Evolutionary conservation across 208 protist species (phyloP).

Genomic region (Leptomonas seymouri): DNA sequence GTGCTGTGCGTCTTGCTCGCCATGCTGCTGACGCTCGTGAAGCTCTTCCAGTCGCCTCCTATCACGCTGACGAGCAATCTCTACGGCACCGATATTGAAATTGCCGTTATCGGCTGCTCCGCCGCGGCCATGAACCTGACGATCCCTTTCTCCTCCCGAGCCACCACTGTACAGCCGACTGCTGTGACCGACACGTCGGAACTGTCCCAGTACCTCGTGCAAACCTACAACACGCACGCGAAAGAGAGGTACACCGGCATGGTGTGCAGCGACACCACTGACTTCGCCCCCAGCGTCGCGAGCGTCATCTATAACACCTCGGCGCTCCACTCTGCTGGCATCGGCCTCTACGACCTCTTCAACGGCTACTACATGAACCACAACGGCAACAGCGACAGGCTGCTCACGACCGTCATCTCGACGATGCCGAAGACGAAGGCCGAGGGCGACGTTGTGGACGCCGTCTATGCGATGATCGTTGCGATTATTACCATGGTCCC

Average conservation of each 20-base stretch:
- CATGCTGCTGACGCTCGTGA: constrained; percentile 67
- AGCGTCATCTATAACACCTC: constrained; percentile 65
- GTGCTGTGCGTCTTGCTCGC: constrained; percentile 69
- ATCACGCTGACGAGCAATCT: constrained; percentile 45
- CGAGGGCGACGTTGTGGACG: constrained; percentile 32
- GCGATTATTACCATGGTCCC: constrained; percentile 71
- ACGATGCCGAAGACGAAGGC: constrained; percentile 49
- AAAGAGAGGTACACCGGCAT: constrained; percentile 50
- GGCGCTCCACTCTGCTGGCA: constrained; percentile 40
- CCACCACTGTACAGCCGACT: constrained; percentile 12
- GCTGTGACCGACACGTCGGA: constrained; percentile 12
- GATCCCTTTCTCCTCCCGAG: constrained; percentile 30
- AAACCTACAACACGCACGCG: constrained; percentile 46
- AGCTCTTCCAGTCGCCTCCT: constrained; percentile 33
- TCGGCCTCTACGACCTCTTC: constrained; percentile 45
- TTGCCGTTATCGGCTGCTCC: constrained; percentile 40
- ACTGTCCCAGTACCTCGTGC: constrained; percentile 42
- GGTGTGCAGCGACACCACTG: constrained; percentile 35
- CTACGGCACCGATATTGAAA: constrained; percentile 41
- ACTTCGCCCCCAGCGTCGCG: neutral
- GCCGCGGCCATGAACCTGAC: constrained; percentile 18
- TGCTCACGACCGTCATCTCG: constrained; percentile 30
- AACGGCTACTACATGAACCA: constrained; percentile 36
- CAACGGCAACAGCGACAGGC: constrained; percentile 11
- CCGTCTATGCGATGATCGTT: constrained; percentile 55